Base-by-base conservation (phyloP, 768 basidiomycete species). In the Lyophyllum shimeji region DNA sequence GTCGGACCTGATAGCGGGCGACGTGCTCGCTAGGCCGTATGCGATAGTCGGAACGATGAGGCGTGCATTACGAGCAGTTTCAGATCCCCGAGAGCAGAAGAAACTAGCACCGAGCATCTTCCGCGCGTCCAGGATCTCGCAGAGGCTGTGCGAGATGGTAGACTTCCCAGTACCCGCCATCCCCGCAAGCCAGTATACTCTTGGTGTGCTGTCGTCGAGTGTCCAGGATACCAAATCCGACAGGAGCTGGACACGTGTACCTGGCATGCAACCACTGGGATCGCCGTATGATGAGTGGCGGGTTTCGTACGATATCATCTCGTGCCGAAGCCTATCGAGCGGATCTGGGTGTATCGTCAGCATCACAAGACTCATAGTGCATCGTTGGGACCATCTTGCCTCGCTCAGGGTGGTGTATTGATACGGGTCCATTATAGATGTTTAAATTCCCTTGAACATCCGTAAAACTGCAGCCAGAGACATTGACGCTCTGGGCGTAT, bases 121-220 rank as follows among this genome's bases (percentile, higher is more conserved):
- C 15, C 15, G 64, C 1, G 53, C 24, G 15, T 40, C 27, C 42
- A 56, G 37, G 24, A 39, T 42, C 24, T 50, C 48, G 20, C 47
- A 48, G 20, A 50, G 18, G 40, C 29, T 61, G 15, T 63, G 50
- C 7, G 58, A 54, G 21, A 66, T 62, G 3, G 61, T 60, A 11
- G 66, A 56, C 49, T 67, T 67, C 1, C 65, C 63, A 27, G 44
- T 62, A 7, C 65, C 65, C 8, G 66, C 66, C 40, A 58, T 56
- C 21, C 66, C 61, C 63, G 66, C 34, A 37, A 37, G 34, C 34
- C 34, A 37, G 34, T 59, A 60, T 13, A 67, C 60, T 4, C 27
- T 71, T 63, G 25, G 37, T 9, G 63, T 64, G 0, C 72, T 68
- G 1, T 67, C 71, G 3, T 74, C 69, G 20, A 74, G 74, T 13